Evolutionary conservation across 2,329 filamentous ascomycete genomes (phyloP), one percentile per base, ranked within the genome.

Genomic region (Penicillium sp.): DNA sequence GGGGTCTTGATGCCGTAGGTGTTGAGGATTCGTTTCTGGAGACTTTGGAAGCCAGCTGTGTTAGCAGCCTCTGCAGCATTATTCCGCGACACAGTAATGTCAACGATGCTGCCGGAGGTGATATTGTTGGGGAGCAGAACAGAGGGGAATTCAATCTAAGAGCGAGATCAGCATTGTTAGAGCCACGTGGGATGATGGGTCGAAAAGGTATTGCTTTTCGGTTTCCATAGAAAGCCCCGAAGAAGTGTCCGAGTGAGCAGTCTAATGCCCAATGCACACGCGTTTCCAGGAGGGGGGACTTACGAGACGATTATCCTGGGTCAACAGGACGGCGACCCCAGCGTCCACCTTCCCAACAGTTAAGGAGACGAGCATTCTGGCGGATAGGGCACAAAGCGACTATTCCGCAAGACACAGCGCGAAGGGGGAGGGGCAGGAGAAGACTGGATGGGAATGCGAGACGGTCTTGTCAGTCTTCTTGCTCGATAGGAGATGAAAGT

Each of bases 301-400:
- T 87, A 97, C 94, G 72, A 99, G 86, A 76, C 95, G 90, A 81
- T 98, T 98, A 80, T 99, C 95, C 76, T 96, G 91, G 52, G 95
- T 99, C 74, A 99, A 83, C 59, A 99, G 89, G 65, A 99, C 95
- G 54, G 95, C 96, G 76, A 99, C 94, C 80, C 95, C 95, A 73
- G 95, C 95, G 81, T 99, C 95, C 81, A 99, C 95, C 84, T 99
- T 99, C 84, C 95, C 95, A 80, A 99, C 95, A 55, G 94, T 98
- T 76, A 99, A 86, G 69, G 95, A 98, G 81, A 99, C 92, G 75
- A 98, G 86, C 95, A 99, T 98, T 55, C 76, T 85, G 69, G 60
- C 46, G 48, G 29, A 49, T 38, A 49, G 58, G 26, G 56, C 49
- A 56, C 57, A 55, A 45, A 62, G 51, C 56, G 41, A 58, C 48